These are phyloP conservation scores for Trichoderma koningiopsis DNA, from an alignment of 2,329 filamentous ascomycete species.

Conservation along the genomic window DNA sequence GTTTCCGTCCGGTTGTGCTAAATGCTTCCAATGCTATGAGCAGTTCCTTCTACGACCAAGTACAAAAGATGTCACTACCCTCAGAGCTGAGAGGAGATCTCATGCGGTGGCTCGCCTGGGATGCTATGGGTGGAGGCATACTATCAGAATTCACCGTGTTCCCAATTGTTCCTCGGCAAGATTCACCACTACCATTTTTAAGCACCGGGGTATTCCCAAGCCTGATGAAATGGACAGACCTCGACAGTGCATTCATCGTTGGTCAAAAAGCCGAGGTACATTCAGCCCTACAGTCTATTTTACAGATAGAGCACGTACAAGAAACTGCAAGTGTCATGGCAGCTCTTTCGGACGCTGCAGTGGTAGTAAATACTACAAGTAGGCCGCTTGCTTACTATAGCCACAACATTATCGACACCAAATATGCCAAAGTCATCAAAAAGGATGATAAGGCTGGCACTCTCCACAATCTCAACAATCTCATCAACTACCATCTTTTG, in stretches of 20 bases:
- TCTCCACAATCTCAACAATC: conserved; percentile 65
- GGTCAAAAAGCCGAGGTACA: conserved; percentile 68
- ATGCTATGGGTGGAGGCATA: conserved; percentile 82
- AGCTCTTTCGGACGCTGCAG: conserved; percentile 59
- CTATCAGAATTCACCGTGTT: conserved; percentile 77
- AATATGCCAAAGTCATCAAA: conserved; percentile 68
- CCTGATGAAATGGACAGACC: conserved; percentile 71
- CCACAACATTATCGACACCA: conserved; percentile 58
- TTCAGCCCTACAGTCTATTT: conserved; percentile 61
- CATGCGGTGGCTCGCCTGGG: conserved; percentile 90
- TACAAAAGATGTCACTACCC: conserved; percentile 67
- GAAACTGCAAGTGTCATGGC: conserved; percentile 64
- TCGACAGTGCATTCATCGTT: conserved; percentile 72
- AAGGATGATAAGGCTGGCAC: conserved; percentile 58
- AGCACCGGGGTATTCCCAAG: conserved; percentile 74
- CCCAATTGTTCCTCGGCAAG: conserved; percentile 78
- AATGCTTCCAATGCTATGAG: conserved; percentile 78
- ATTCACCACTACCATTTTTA: conserved; percentile 70
- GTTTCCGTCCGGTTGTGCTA: conserved; percentile 83
- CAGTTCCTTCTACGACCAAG: conserved; percentile 74
- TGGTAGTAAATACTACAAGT: conserved; percentile 66
- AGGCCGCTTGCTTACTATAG: conserved; percentile 79
- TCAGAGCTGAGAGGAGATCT: conserved; percentile 67
- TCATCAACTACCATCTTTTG: conserved; percentile 87
- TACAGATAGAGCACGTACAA: conserved; percentile 58